Evolutionary conservation across 1,284 basidiomycete genomes (phyloP).

Genomic region (Leccinum pseudoinsigne): DNA sequence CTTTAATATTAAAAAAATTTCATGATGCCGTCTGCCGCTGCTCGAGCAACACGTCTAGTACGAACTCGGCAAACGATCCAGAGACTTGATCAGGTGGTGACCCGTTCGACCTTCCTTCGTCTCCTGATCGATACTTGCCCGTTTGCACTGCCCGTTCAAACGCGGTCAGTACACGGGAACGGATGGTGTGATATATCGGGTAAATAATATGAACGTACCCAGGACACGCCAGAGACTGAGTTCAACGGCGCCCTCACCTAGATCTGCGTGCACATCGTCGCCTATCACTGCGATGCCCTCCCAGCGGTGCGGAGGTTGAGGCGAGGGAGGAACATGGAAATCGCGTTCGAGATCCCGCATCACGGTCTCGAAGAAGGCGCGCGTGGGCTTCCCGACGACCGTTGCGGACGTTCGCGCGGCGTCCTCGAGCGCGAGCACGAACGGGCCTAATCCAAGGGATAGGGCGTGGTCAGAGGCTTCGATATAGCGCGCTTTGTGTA

Average conservation of each 20-base stretch:
- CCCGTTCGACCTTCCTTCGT: conserved; percentile 44
- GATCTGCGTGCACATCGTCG: conserved; percentile 66
- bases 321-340: neutral
- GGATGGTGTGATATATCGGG: no score
- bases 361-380: conserved; percentile 59
- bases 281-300: conserved; percentile 59
- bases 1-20: neutral
- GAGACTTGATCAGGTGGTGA: conserved; percentile 51
- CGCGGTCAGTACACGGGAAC: neutral
- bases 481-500: conserved; percentile 45
- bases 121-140: conserved; percentile 62
- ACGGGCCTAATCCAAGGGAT: conserved; percentile 70
- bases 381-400: conserved; percentile 66
- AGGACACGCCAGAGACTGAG: conserved; percentile 63
- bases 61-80: conserved; percentile 41
- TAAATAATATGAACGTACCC: conserved; percentile 35
- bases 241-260: conserved; percentile 62
- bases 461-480: conserved; percentile 30
- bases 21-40: neutral
- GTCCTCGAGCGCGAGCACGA: conserved; percentile 62
- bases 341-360: conserved; percentile 45
- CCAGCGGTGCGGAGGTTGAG: neutral
- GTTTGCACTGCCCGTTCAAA: conserved; percentile 46
- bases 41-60: conserved; percentile 41
- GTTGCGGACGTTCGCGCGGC: conserved; percentile 50